phyloP scores from a whole-genome alignment of 352 stramenopile genomes.

The Phytophthora pseudosyringae region DNA sequence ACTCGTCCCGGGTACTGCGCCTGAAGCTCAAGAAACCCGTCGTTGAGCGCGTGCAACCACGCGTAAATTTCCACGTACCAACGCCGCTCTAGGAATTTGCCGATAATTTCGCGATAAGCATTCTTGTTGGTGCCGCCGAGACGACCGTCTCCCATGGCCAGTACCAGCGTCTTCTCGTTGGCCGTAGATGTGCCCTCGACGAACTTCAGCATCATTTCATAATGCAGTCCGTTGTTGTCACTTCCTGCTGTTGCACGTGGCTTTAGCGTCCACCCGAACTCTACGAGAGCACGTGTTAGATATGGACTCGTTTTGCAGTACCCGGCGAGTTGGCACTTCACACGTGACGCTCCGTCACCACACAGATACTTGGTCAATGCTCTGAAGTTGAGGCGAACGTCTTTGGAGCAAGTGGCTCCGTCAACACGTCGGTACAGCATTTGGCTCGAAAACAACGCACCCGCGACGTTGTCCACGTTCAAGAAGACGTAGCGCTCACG shows the following conservation, averaged over 20 bases:
- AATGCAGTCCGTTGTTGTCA: slow-evolving; percentile 2
- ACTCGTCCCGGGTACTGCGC: slow-evolving; percentile 1
- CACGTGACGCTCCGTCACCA: not conserved
- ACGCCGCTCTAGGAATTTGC: slow-evolving; percentile 4
- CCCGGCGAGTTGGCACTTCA: slow-evolving; percentile 2
- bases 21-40: slow-evolving; percentile 18
- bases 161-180: slow-evolving; percentile 12
- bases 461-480: too few relatives aligned
- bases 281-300: slow-evolving; percentile 1
- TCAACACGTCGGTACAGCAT: too few relatives aligned
- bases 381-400: slow-evolving; percentile 8
- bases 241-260: too few relatives aligned
- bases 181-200: not conserved
- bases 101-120: slow-evolving; percentile 3
- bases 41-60: slow-evolving; percentile 20
- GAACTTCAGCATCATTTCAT: slow-evolving; percentile 9
- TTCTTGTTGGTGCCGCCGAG: slow-evolving; percentile 3
- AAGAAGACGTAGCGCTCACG: too few relatives aligned
- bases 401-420: too few relatives aligned
- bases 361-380: slow-evolving; percentile 9
- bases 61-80: slow-evolving; percentile 19
- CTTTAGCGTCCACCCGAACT: slow-evolving; percentile 12
- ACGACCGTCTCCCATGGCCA: slow-evolving; percentile 8
- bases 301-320: slow-evolving; percentile 8
- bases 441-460: too few relatives aligned